Percentiles rank a stretch among this genome's conserved stretches.
phyloP scores from a whole-genome alignment of 2,329 filamentous ascomycete genomes.

The Epichloe gansuensis region DNA sequence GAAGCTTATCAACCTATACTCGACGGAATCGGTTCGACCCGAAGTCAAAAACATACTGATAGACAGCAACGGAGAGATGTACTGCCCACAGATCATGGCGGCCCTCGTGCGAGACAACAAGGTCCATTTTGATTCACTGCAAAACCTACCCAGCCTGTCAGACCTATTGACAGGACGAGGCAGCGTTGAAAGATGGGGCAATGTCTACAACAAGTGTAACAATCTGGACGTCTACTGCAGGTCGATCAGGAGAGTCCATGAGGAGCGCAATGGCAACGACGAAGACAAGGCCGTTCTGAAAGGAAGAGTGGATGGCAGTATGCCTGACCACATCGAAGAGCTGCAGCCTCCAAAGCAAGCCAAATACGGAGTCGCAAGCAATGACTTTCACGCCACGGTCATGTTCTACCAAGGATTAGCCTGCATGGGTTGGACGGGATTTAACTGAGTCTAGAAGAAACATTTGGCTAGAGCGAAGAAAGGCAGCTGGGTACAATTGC shows the following conservation, averaged over 20 bases:
- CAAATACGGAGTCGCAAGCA: background rate
- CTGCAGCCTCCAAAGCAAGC: slow-evolving; percentile 5
- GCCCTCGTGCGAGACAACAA: slow-evolving; percentile 16
- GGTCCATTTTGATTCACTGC: slow-evolving; percentile 16
- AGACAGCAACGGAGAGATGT: slow-evolving; percentile 7
- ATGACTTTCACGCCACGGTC: slow-evolving; percentile 3
- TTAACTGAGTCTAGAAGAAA: background rate
- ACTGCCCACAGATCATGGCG: background rate
- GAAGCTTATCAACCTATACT: slow-evolving; percentile 12
- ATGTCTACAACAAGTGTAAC: slow-evolving; percentile 6
- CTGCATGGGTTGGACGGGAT: slow-evolving; percentile 4
- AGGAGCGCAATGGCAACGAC: background rate
- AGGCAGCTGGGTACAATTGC: too few relatives aligned
- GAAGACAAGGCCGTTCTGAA: background rate
- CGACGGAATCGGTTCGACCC: slow-evolving; percentile 7
- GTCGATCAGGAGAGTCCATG: background rate
- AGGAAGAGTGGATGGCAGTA: slow-evolving; percentile 6
- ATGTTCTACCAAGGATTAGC: slow-evolving; percentile 3
- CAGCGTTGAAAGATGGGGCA: background rate
- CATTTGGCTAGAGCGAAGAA: too few relatives aligned
- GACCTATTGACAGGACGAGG: slow-evolving; percentile 6
- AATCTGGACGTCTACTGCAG: slow-evolving; percentile 12
- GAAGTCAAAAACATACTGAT: slow-evolving; percentile 1
- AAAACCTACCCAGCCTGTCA: slow-evolving; percentile 15
- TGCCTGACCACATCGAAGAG: slow-evolving; percentile 12